Base-by-base conservation (phyloP, 805 yeast genomes). In the Candida cerambycidarum region DNA sequence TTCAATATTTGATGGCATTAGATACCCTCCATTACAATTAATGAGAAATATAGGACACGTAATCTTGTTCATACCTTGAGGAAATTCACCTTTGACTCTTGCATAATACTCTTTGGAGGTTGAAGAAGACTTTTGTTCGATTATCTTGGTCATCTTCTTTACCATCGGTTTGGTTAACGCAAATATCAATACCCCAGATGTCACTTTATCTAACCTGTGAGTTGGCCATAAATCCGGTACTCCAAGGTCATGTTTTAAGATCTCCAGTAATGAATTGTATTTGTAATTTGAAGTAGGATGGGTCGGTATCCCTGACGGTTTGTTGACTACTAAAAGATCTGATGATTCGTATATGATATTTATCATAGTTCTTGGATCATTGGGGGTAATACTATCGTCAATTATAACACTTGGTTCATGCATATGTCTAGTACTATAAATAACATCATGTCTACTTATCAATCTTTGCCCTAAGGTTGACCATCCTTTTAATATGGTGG, bases 251-350 rank as follows among this genome's bases (percentile, higher is more conserved):
- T 54, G 48, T 38, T 67, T 60, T 25, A 76, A 32, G 2, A 75
- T 65, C 52, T 73, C 78, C 8, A 67, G 61, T 15, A 78, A 47
- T 1, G 75, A 59, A 54, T 78, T 78, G 48, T 63, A 62, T 25
- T 56, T 46, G 49, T 69, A 75, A 30, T 61, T 68, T 6, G 75
- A 71, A 0, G 75, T 64, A 0, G 83, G 80, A 49, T 78, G 83
- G 0, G 79, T 75, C 1, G 82, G 80, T 2, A 76, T 58, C 0
- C 82, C 83, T 0, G 69, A 59, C 0, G 82, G 82, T 46, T 78
- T 78, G 48, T 73, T 61, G 2, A 76, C 68, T 18, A 78, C 79
- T 12, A 76, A 18, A 0, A 70, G 23, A 6, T 63, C 57, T 3
- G 55, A 57, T 46, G 71, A 69, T 45, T 73, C 65, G 50, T 53